These are phyloP conservation scores for Metschnikowia gelsemii DNA, from an alignment of 805 yeast genomes.

Conservation along the genomic window DNA sequence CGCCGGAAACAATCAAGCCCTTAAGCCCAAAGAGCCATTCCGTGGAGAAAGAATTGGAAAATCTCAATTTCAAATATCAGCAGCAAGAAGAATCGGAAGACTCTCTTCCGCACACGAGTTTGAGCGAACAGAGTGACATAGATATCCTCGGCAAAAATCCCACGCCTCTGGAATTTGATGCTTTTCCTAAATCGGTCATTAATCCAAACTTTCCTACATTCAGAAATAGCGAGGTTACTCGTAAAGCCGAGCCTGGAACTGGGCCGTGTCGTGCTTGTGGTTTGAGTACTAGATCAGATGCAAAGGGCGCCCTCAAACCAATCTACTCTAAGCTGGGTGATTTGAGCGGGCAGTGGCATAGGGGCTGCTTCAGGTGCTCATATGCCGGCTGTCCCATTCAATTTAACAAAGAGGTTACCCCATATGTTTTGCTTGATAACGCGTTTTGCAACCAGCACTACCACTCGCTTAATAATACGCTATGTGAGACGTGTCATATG, in stretches of 20 bases:
- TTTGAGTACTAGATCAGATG: slow-evolving; percentile 44
- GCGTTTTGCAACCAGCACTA: slow-evolving; percentile 83
- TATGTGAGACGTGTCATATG: slow-evolving; percentile 64
- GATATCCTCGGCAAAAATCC: slow-evolving; percentile 18
- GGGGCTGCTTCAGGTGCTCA: slow-evolving; percentile 76
- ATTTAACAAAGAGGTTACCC: slow-evolving; percentile 60
- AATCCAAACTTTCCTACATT: slow-evolving; percentile 16
- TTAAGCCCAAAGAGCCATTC: slow-evolving; percentile 36
- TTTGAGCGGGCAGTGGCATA: slow-evolving; percentile 91
- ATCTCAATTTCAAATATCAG: slow-evolving; percentile 25
- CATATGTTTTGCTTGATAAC: slow-evolving; percentile 73
- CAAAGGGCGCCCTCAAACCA: slow-evolving; percentile 48
- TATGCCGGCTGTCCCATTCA: slow-evolving; percentile 49
- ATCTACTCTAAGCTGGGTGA: slow-evolving; percentile 86
- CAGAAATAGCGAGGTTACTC: slow-evolving; percentile 11
- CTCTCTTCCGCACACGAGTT: not conserved
- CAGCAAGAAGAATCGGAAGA: not conserved
- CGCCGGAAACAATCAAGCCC: slow-evolving; percentile 29
- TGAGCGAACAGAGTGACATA: slow-evolving; percentile 10
- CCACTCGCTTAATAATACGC: slow-evolving; percentile 71
- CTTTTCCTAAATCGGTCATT: slow-evolving; percentile 21
- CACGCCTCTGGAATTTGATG: slow-evolving; percentile 19
- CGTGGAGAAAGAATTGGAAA: slow-evolving; percentile 33
- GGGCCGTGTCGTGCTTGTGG: slow-evolving; percentile 84
- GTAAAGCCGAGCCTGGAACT: slow-evolving; percentile 52